Percentiles rank a stretch among this genome's conserved stretches.
Evolutionary conservation across 345 rosid species (phyloP).

Genomic region (Ceriops decandra): DNA sequence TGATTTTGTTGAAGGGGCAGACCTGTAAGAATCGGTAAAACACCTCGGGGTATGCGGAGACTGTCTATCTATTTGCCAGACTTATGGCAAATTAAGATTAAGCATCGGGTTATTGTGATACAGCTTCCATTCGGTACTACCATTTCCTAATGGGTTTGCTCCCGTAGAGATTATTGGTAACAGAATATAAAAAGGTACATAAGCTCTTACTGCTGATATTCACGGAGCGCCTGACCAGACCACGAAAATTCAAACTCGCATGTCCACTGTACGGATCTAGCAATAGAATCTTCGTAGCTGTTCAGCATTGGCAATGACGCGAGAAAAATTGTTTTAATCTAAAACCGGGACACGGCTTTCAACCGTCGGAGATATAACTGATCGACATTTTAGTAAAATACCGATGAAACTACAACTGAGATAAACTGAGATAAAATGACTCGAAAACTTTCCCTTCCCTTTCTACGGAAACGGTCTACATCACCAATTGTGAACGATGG

Average conservation of each 20-base stretch:
- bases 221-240: not conserved
- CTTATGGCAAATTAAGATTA: slow-evolving; percentile 43
- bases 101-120: slow-evolving; percentile 46
- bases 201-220: not conserved
- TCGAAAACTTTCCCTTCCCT: too few species aligned
- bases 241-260: too few species aligned
- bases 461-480: too few species aligned
- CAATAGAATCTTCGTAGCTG: too few species aligned
- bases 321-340: not conserved
- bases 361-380: too few species aligned
- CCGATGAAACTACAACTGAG: too few species aligned
- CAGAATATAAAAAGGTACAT: not conserved
- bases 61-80: slow-evolving; percentile 56
- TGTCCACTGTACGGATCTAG: too few species aligned
- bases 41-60: slow-evolving; percentile 60
- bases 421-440: too few species aligned
- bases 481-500: too few species aligned
- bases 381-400: too few species aligned
- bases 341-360: not conserved
- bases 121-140: slow-evolving; percentile 67
- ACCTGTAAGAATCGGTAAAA: slow-evolving; percentile 44
- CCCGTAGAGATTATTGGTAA: slow-evolving; percentile 69
- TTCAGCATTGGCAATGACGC: too few species aligned
- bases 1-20: slow-evolving; percentile 29
- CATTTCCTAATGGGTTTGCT: slow-evolving; percentile 57